Conservation (phyloP, 306 rosid species). For the Alnus glutinosa region DNA sequence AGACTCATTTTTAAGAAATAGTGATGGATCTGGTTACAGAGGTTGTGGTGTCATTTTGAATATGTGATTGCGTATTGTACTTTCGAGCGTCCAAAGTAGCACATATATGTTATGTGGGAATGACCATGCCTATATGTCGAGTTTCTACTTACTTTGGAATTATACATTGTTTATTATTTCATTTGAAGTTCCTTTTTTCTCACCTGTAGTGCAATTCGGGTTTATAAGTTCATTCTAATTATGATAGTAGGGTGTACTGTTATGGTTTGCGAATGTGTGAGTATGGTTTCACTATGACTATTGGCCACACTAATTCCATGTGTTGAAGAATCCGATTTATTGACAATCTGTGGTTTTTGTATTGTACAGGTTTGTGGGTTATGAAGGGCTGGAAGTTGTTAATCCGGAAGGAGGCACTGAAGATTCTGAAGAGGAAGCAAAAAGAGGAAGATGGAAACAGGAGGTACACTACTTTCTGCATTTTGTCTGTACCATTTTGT, state of each 20-base stretch:
- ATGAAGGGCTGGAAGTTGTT: constrained; percentile 91
- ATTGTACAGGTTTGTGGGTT: constrained; percentile 36
- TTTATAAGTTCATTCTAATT: neutral
- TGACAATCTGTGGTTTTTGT: constrained; percentile 4
- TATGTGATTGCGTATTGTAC: neutral
- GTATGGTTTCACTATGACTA: neutral
- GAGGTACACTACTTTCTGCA: constrained; percentile 55
- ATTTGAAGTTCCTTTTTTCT: neutral
- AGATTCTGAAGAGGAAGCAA: constrained; percentile 93
- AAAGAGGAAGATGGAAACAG: constrained; percentile 87
- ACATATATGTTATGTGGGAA: neutral
- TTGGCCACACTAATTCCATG: constrained; percentile 2
- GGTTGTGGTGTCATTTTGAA: neutral
- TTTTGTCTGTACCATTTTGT: neutral
- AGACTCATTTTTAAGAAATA: neutral
- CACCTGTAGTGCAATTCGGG: neutral
- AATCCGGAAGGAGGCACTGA: constrained; percentile 98
- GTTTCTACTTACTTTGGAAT: neutral
- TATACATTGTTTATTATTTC: neutral
- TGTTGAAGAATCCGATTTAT: constrained; percentile 16
- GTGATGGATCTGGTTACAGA: neutral
- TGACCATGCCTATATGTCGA: neutral
- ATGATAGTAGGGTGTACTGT: neutral
- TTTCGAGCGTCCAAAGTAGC: neutral
- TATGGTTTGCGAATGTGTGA: neutral